Conservation (phyloP, 2,329 filamentous ascomycete species). For the Fusarium secorum region DNA sequence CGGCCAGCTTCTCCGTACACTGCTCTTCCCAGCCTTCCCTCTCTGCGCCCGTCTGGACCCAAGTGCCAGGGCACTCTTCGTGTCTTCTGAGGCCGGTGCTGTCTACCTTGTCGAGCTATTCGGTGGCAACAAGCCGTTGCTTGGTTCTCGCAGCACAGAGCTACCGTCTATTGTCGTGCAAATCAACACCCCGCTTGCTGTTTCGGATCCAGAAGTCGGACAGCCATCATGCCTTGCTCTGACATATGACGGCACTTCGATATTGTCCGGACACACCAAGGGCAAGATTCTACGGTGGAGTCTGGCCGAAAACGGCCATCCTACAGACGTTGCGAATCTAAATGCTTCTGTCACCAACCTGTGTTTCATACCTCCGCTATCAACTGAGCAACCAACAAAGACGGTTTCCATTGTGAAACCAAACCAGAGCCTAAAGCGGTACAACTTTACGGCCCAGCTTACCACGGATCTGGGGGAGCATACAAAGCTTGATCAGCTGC, state of each 20-base stretch:
- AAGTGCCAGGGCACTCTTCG: constrained; percentile 81
- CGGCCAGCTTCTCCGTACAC: constrained; percentile 78
- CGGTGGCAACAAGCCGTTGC: constrained; percentile 59
- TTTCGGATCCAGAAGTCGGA: constrained; percentile 69
- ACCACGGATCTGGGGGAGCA: constrained; percentile 50
- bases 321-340: constrained; percentile 72
- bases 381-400: constrained; percentile 53
- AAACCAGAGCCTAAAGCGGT: constrained; percentile 70
- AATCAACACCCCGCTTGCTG: constrained; percentile 61
- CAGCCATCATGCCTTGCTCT: constrained; percentile 73
- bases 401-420: constrained; percentile 78
- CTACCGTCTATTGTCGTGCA: constrained; percentile 66
- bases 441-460: constrained; percentile 73
- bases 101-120: constrained; percentile 82
- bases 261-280: constrained; percentile 82
- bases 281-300: constrained; percentile 86
- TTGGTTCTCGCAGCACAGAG: constrained; percentile 62
- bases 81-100: constrained; percentile 80
- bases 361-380: constrained; percentile 71
- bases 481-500: constrained; percentile 56
- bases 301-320: constrained; percentile 72
- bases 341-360: constrained; percentile 87
- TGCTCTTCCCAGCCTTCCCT: constrained; percentile 78
- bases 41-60: constrained; percentile 80
- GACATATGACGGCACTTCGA: constrained; percentile 81